These are phyloP conservation scores for Phylloboletellus chloephorus DNA, from an alignment of 1,284 basidiomycete species.

Conservation along the genomic window DNA sequence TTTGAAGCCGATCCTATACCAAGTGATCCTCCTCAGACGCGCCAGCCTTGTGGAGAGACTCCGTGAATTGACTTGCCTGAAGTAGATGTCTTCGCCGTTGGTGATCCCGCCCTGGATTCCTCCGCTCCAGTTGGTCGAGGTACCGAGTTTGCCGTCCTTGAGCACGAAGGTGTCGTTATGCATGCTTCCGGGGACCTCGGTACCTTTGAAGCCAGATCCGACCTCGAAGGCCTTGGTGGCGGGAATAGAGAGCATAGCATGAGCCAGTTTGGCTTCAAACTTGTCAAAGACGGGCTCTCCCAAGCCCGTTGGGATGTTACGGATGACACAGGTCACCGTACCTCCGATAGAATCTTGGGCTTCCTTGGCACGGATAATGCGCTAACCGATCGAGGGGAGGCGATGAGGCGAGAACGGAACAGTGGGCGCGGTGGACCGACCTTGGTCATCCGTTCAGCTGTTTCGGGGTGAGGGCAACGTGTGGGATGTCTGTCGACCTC, in stretches of 20 bases:
- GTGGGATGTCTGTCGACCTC: conserved; percentile 87
- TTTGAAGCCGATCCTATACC: conserved; percentile 87
- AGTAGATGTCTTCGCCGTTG: conserved; percentile 97
- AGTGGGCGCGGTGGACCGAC: conserved; percentile 35
- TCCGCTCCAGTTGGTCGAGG: conserved; percentile 93
- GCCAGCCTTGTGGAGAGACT: not conserved
- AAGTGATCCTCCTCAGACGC: conserved; percentile 8
- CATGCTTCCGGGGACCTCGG: conserved; percentile 86
- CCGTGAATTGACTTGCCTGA: conserved; percentile 55
- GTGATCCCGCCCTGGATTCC: conserved; percentile 98
- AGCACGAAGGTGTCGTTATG: conserved; percentile 91
- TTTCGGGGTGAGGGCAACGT: conserved; percentile 87
- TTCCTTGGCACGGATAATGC: conserved; percentile 91
- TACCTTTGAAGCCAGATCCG: conserved; percentile 94
- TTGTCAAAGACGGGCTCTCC: conserved; percentile 99
- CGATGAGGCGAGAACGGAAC: conserved; percentile 2
- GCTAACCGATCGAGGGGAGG: conserved; percentile 40
- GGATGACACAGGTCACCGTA: conserved; percentile 94
- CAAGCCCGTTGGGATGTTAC: conserved; percentile 83
- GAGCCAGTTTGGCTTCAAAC: conserved; percentile 92
- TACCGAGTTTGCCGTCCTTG: conserved; percentile 75
- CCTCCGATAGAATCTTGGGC: conserved; percentile 94
- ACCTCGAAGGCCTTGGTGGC: conserved; percentile 99
- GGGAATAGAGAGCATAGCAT: conserved; percentile 98
- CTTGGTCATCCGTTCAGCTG: conserved; percentile 86